Percentiles rank a stretch among this genome's conserved stretches.
phyloP scores from a whole-genome alignment of 345 rosid species.

The Citrus maxima region DNA sequence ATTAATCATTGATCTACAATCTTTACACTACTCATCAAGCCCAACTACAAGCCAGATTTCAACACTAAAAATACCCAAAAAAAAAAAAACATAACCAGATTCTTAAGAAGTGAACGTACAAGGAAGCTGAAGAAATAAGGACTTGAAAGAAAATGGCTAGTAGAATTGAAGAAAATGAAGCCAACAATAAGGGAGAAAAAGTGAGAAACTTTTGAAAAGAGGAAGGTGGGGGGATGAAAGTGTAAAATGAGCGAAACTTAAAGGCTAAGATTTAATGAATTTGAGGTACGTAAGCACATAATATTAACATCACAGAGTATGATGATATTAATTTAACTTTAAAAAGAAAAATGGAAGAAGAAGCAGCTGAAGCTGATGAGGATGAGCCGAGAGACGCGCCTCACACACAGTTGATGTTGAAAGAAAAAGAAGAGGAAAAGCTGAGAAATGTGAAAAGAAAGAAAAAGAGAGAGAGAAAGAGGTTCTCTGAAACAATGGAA shows the following conservation, averaged over 20 bases:
- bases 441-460: not conserved
- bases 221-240: slow-evolving; percentile 8
- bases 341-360: not conserved
- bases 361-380: not conserved
- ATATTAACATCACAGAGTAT: not conserved
- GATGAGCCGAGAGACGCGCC: too few species aligned
- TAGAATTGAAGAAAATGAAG: slow-evolving; percentile 13
- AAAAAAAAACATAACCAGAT: not conserved
- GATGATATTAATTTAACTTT: not conserved
- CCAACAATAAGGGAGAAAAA: slow-evolving; percentile 20
- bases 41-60: not conserved
- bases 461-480: not conserved
- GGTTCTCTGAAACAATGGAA: not conserved
- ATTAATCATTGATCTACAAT: slow-evolving; percentile 12
- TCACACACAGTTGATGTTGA: too few species aligned
- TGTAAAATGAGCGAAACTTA: slow-evolving; percentile 34
- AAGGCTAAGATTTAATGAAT: slow-evolving; percentile 51
- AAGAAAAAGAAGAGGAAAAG: slow-evolving; percentile 4
- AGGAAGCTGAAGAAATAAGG: slow-evolving; percentile 24
- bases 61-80: slow-evolving; percentile 14
- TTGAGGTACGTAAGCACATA: slow-evolving; percentile 10
- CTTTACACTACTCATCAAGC: slow-evolving; percentile 13
- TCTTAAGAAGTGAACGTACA: slow-evolving; percentile 20
- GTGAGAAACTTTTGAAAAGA: slow-evolving; percentile 20
- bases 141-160: slow-evolving; percentile 14